Conservation (phyloP, 1,139 yeast genomes). For the Tardiomyces depauwii region DNA sequence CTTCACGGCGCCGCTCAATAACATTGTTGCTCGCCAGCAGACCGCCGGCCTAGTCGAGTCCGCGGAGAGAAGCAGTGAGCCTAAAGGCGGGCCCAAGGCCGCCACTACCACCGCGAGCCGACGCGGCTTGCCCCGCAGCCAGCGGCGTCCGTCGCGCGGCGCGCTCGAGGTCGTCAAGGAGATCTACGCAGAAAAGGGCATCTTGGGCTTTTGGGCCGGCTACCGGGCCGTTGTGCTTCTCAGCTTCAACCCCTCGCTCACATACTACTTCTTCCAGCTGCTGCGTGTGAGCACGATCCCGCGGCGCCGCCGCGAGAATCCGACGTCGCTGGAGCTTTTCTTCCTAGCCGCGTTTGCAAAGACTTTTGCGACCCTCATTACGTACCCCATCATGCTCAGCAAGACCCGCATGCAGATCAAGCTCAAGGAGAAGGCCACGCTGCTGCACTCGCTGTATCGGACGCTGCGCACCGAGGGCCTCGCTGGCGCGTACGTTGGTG, state of each 20-base stretch:
- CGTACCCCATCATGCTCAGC: slow-evolving; percentile 35
- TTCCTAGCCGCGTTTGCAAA: slow-evolving; percentile 24
- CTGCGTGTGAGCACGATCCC: slow-evolving; percentile 17
- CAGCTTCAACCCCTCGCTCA: slow-evolving; percentile 66
- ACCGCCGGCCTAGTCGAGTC: slow-evolving; percentile 13
- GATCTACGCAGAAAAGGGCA: slow-evolving; percentile 47
- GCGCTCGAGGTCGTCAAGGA: slow-evolving; percentile 29
- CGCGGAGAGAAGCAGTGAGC: not conserved
- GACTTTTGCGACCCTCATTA: slow-evolving; percentile 23
- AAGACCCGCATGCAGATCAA: slow-evolving; percentile 74
- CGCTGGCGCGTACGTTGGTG: slow-evolving; percentile 60
- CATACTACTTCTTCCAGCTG: slow-evolving; percentile 35
- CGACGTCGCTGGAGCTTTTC: slow-evolving; percentile 19
- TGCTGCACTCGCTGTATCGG: slow-evolving; percentile 54
- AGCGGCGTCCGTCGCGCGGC: not conserved
- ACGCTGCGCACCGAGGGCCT: slow-evolving; percentile 57
- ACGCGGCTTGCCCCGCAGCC: not conserved
- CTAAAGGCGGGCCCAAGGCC: too few relatives aligned
- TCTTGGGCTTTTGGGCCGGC: slow-evolving; percentile 68
- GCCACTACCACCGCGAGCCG: too few relatives aligned
- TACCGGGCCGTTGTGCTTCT: slow-evolving; percentile 58
- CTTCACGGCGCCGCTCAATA: slow-evolving; percentile 23
- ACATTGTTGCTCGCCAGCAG: slow-evolving; percentile 25
- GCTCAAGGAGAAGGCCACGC: slow-evolving; percentile 32
- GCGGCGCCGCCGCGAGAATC: slow-evolving; percentile 18